Evolutionary conservation across 495 filamentous ascomycete genomes (phyloP), one percentile per base, ranked within the genome.

Genomic region (Apodospora peruviana): DNA sequence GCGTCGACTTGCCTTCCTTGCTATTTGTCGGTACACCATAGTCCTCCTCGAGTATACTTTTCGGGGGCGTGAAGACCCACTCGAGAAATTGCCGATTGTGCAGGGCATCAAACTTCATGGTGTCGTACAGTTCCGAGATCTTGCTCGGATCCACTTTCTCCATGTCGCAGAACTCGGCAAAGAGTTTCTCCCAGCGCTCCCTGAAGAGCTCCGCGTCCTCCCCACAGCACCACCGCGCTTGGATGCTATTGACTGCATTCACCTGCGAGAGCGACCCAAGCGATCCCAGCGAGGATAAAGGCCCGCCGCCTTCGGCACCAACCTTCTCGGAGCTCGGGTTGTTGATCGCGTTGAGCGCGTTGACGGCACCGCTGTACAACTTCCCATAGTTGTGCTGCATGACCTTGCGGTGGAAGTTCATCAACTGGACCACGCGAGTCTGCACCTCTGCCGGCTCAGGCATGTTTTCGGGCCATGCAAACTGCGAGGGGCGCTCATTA

Each of bases 81-180:
- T 98, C 94, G n/a, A 98, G 71, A 51, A 96, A 97, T 50, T 87
- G 87, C 4, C 94, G 82, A 63, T 98, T 98, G 64, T 98, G 93
- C 20, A 98, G 77, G 2, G 94, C 93, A 59, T 98, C 93, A 56
- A 96, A 98, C 63, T 98, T 98, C 91, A 97, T 96, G 23, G 90
- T 96, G 66, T 98, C 93, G 61, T 97, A 97, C 2, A 98, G 73
- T 69, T 98, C 93, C 7, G 89, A 95, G 29, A 98, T 90, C 71
- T 97, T 97, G 72, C 90, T 95, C 0, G 93, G 93, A 62, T 98
- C 93, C 9, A 97, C 88, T 70, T 97, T 98, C 53, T 98, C 93
- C 4, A 85, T 85, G 62, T 98, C 93, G 52, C 88, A 91, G 56
- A 97, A 98, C 69, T 98, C 93, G 27, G 79, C 81, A 65, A 98